Evolutionary conservation across 805 yeast genomes (phyloP).

Genomic region (Cyberlindnera veronae): DNA sequence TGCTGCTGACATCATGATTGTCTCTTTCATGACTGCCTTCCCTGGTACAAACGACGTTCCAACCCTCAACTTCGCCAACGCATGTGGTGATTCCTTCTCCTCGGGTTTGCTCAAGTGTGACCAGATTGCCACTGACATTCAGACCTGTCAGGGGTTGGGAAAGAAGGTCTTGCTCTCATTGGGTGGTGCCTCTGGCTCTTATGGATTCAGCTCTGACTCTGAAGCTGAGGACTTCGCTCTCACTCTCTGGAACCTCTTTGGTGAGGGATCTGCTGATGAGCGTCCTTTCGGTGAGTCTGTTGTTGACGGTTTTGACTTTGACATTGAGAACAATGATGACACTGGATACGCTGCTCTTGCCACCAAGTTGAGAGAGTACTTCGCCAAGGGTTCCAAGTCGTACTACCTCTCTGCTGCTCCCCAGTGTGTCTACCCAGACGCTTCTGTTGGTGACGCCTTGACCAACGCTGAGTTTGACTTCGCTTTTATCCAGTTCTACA

Average conservation of each 20-base stretch:
- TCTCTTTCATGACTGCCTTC: slow-evolving; percentile 68
- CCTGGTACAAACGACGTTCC: slow-evolving; percentile 24
- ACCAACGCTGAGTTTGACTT: slow-evolving; percentile 66
- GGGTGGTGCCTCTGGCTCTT: slow-evolving; percentile 73
- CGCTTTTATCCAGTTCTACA: slow-evolving; percentile 85
- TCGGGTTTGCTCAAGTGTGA: slow-evolving; percentile 44
- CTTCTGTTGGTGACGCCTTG: slow-evolving; percentile 55
- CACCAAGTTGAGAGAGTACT: slow-evolving; percentile 47
- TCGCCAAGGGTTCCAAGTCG: slow-evolving; percentile 50
- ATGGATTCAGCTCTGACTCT: slow-evolving; percentile 80
- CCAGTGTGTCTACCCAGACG: slow-evolving; percentile 88
- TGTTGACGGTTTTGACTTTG: slow-evolving; percentile 92
- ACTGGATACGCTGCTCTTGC: slow-evolving; percentile 69
- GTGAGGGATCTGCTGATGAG: slow-evolving; percentile 53
- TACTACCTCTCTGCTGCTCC: slow-evolving; percentile 89
- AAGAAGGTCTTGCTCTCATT: slow-evolving; percentile 75
- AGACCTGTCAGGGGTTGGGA: slow-evolving; percentile 76
- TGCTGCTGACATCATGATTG: slow-evolving; percentile 65
- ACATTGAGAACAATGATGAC: slow-evolving; percentile 64
- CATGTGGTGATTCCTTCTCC: slow-evolving; percentile 38
- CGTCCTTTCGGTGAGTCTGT: slow-evolving; percentile 68
- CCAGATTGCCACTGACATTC: slow-evolving; percentile 65
- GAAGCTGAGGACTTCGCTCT: slow-evolving; percentile 67
- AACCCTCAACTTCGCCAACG: slow-evolving; percentile 55
- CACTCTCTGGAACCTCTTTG: slow-evolving; percentile 60